Conservation (phyloP, 1,284 basidiomycete species). For the Earliella scabrosa region DNA sequence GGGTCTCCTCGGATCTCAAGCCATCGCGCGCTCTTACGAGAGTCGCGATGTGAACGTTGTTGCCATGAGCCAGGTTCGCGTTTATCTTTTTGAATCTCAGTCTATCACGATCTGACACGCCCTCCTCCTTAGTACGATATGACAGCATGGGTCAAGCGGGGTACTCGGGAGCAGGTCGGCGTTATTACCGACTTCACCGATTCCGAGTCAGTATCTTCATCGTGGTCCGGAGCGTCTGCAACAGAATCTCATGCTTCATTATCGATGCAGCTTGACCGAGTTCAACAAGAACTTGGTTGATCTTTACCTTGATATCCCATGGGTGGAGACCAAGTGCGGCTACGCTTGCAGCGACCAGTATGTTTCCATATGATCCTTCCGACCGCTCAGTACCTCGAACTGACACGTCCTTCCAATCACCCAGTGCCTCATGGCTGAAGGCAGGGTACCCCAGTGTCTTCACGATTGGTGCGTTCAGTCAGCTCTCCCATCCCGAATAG, state of each 20-base stretch:
- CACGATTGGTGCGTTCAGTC: slow-evolving; percentile 68
- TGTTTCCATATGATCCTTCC: slow-evolving; percentile 27
- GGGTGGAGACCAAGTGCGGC: slow-evolving; percentile 83
- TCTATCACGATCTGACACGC: slow-evolving; percentile 22
- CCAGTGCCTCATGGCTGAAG: slow-evolving; percentile 83
- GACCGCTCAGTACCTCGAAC: slow-evolving; percentile 26
- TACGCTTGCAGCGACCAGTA: slow-evolving; percentile 96
- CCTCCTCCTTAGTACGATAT: slow-evolving; percentile 75
- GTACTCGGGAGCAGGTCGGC: slow-evolving; percentile 87
- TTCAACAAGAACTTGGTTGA: slow-evolving; percentile 82
- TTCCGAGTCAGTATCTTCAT: slow-evolving; percentile 44
- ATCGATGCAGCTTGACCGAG: slow-evolving; percentile 63
- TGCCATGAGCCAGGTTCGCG: slow-evolving; percentile 85
- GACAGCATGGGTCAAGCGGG: slow-evolving; percentile 95
- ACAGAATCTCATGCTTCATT: slow-evolving; percentile 15
- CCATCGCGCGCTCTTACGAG: slow-evolving; percentile 84
- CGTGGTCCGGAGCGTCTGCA: neutral
- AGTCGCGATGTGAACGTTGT: slow-evolving; percentile 66
- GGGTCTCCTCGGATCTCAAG: slow-evolving; percentile 94
- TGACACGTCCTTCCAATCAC: slow-evolving; percentile 21
- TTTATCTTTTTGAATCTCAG: slow-evolving; percentile 23
- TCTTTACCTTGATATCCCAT: slow-evolving; percentile 80
- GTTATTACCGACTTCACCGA: slow-evolving; percentile 91
- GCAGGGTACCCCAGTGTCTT: slow-evolving; percentile 86
- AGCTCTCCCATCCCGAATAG: slow-evolving; percentile 17